Base-by-base conservation (phyloP, 2,329 filamentous ascomycete genomes). In the Exophiala xenobiotica region DNA sequence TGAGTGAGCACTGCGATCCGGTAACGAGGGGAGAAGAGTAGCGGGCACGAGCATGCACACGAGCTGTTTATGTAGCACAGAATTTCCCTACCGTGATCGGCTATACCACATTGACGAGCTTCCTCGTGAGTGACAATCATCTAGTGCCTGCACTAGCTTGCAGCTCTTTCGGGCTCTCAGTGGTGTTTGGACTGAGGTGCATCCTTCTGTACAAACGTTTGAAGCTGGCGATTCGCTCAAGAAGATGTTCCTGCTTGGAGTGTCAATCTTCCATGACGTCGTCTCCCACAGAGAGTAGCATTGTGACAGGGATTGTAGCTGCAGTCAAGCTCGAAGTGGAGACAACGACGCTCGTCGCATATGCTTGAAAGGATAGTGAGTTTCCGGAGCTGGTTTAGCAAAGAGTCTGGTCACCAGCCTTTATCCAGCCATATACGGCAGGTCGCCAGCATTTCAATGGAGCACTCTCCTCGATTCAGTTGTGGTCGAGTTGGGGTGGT, bases 201-300 rank as follows among this genome's bases (percentile, higher is more conserved):
- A 22, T 31, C 20, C 14, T 14, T 37, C 14, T 26, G 29, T 19
- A 23, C 26, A 44, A 20, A 7, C 16, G 18, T 40, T 27, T 24
- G 27, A 24, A 23, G 39, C 43, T 54, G 35, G 20, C 22, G 43
- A 54, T 54, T 54, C 27, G 41, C 51, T 29, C 40, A 26, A 4
- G 22, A 35, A 16, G 16, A 11, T 14, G 11, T 39, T 22, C 23
- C 40, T 40, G 40, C 40, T 20, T 33, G 16, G 27, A 22, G 8
- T 27, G 35, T 44, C 43, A 12, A 48, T 18, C 35, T 41, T 51
- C 42, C 2, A 58, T 58, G 55, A 58, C 52, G 55, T 41, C 38
- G 46, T 11, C 20, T 43, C 23, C 6, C 39, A 33, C 27, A 23
- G 41, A 47, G 49, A 44, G 55, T 58, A 49, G 51, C 49, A 58